Evolutionary conservation across 495 filamentous ascomycete genomes (phyloP).

Genomic region (Cryomyces minteri): DNA sequence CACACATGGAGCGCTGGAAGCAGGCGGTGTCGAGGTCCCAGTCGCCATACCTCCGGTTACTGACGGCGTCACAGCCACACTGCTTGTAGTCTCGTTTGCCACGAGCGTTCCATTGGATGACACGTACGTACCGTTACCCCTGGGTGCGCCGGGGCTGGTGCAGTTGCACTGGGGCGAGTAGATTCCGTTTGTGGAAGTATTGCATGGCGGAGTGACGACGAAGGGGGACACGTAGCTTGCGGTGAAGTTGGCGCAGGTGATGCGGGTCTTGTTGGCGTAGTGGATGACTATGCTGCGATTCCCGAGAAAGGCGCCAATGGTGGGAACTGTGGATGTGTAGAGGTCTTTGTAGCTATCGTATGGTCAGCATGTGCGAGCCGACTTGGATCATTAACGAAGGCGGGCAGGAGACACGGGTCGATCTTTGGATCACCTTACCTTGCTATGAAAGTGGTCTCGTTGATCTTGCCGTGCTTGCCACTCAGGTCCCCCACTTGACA

Average conservation of each 20-base stretch:
- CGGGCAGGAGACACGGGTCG: background rate
- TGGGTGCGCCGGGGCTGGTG: too few relatives aligned
- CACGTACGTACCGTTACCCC: too few relatives aligned
- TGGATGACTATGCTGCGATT: conserved; percentile 68
- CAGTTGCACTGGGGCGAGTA: too few relatives aligned
- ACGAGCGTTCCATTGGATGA: too few relatives aligned
- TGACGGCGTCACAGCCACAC: too few relatives aligned
- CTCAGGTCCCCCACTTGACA: conserved; percentile 75
- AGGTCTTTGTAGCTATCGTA: conserved; percentile 37
- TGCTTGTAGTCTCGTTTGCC: too few relatives aligned
- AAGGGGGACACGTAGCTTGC: background rate
- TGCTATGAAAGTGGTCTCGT: conserved; percentile 18
- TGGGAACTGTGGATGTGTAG: conserved; percentile 41
- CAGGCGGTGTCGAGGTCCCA: too few relatives aligned
- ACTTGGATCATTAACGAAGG: background rate
- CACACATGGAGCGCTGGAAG: too few relatives aligned
- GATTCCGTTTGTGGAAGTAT: too few relatives aligned
- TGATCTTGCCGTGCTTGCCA: conserved; percentile 63
- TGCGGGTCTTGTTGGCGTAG: conserved; percentile 46
- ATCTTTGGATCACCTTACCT: conserved; percentile 9
- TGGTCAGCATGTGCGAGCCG: background rate
- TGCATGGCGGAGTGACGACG: background rate
- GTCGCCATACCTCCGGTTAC: too few relatives aligned
- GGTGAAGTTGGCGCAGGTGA: conserved; percentile 57
- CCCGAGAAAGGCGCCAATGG: conserved; percentile 49